Evolutionary conservation across 495 filamentous ascomycete genomes (phyloP), one percentile per base, ranked within the genome.

Genomic region (Hypomontagnella submonticulosa): DNA sequence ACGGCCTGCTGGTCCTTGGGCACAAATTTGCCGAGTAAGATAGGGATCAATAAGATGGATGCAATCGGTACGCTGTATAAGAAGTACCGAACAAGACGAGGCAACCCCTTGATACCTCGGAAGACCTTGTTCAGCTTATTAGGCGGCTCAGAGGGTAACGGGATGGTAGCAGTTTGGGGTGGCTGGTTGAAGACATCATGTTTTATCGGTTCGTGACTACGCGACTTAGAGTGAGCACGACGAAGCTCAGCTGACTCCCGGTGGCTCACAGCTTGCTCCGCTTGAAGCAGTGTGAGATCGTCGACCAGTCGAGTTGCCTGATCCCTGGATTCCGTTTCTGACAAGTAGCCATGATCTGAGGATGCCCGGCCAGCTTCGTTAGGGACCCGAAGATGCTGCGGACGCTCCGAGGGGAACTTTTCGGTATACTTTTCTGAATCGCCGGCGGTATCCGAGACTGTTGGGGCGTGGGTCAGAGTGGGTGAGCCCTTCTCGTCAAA

Each of bases 101-200:
- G 92, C 1, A 92, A 90, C 55, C 87, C 84, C 65, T 91, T 90
- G 32, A 97, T 76, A 32, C 68, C 66, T 18, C 63, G 60, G 70
- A 77, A 79, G n/a, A 74, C 43, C 57, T 72, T 77, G 57, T 72
- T 79, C 15, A 95, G 73, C 67, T 90, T 89, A 57, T 89, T 80
- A 10, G 62, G 53, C 12, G 49, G 23, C 48, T 67, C 63, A 20
- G 37, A 52, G 3, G 54, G 49, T 32, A 54, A 1, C 47, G 89
- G 80, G 56, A 84, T 83, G 2, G 85, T 83, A 20, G 92, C 72
- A 19, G 78, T 80, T 33, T 85, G 88, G 11, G 62, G 13, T 4
- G 73, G 83, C 77, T 53, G 90, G 60, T 90, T 87, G 74, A 98
- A 97, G 62, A 93, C 90, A 75, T 97, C 93, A n/a, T 93, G 81